Percentiles rank a stretch among this genome's conserved stretches.
These are phyloP conservation scores for Lanmaoa pseudosensibilis DNA, from an alignment of 768 basidiomycete genomes.

Conservation along the genomic window DNA sequence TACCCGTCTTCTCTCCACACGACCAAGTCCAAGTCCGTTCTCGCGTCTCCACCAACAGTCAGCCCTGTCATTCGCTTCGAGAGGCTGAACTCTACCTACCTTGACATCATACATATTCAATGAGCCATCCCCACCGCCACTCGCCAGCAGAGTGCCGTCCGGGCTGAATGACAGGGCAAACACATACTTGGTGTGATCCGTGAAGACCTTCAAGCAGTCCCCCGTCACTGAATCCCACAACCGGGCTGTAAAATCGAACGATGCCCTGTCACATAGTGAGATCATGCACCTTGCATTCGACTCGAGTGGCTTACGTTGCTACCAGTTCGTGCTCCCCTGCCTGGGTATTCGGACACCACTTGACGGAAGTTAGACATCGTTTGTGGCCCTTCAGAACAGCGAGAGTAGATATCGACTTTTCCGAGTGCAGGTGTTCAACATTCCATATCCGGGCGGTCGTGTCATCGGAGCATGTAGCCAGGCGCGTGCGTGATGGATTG, in stretches of 20 bases:
- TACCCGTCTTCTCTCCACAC: constrained; percentile 59
- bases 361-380: constrained; percentile 61
- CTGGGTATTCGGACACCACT: constrained; percentile 63
- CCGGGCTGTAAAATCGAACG: constrained; percentile 78
- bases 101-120: constrained; percentile 68
- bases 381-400: constrained; percentile 61
- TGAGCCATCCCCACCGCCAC: constrained; percentile 79
- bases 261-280: constrained; percentile 48
- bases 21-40: constrained; percentile 66
- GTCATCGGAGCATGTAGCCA: constrained; percentile 85
- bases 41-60: constrained; percentile 35
- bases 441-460: constrained; percentile 77
- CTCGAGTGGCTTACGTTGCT: constrained; percentile 58
- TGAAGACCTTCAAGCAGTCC: constrained; percentile 68
- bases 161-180: constrained; percentile 79
- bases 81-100: constrained; percentile 46
- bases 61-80: constrained; percentile 1
- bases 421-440: constrained; percentile 45
- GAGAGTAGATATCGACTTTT: constrained; percentile 19
- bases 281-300: not conserved
- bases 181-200: constrained; percentile 69
- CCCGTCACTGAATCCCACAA: constrained; percentile 84
- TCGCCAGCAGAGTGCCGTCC: constrained; percentile 66
- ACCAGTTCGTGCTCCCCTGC: constrained; percentile 57
- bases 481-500: constrained; percentile 60